Evolutionary conservation across 768 basidiomycete genomes (phyloP), one percentile per base, ranked within the genome.

Genomic region (Russula earlei): DNA sequence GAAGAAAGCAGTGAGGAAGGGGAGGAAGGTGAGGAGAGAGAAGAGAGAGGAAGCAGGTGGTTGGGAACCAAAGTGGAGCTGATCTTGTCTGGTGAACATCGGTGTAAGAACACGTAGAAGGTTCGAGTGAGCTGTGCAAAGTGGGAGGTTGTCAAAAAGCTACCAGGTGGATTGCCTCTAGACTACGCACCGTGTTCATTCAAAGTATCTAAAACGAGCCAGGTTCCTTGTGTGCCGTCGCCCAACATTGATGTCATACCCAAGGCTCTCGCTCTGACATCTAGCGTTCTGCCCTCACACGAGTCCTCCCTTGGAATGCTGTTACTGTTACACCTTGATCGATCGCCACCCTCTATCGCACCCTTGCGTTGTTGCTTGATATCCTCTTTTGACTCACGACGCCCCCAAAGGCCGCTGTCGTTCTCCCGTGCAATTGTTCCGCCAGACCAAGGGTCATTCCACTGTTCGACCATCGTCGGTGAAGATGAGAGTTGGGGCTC

Each of bases 101-200:
- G 62, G 45, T 62, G 62, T n/a, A 62, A 17, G n/a, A 12, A 62
- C 52, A 42, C 62, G 59, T 19, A 62, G 41, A 33, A 62, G 55
- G 27, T 57, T 60, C 5, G 61, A 45, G 40, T 57, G 36, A 9
- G 46, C 62, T 60, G 15, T 7, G 17, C 1, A 22, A 27, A 33
- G 10, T 3, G 15, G 37, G 11, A 38, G 17, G 34, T 8, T 2
- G 33, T n/a, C n/a, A n/a, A n/a, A n/a, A n/a, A n/a, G n/a, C 20
- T 27, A 17, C 44, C 33, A 20, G 11, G 46, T 20, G 12, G 11
- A 27, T 11, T n/a, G n/a, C n/a, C 33, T 31, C n/a, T 7, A 31
- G 11, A 46, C 11, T 6, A 53, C 61, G 11, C 8, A 60, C 61
- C 60, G 14, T 36, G 34, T 41, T 56, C 59, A 25, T 56, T 40